Conservation (phyloP, 768 basidiomycete genomes). For the Podaxis carcinomalis region DNA sequence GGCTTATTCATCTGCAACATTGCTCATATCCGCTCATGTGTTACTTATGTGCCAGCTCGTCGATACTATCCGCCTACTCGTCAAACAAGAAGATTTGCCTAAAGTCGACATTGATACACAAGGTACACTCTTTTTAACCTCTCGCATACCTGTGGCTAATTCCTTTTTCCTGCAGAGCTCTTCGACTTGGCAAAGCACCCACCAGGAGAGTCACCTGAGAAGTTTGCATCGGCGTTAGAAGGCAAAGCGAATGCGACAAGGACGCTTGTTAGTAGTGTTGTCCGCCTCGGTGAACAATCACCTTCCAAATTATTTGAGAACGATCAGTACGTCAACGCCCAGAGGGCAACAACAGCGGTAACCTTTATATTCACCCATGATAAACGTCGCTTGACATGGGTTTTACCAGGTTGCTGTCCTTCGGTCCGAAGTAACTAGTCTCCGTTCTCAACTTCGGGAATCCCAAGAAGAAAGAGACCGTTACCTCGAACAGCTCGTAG, state of each 20-base stretch:
- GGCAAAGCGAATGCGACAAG: slow-evolving; percentile 56
- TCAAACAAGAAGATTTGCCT: slow-evolving; percentile 46
- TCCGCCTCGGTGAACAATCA: slow-evolving; percentile 36
- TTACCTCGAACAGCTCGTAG: slow-evolving; percentile 46
- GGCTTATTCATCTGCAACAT: slow-evolving; percentile 7
- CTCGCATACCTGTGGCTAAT: slow-evolving; percentile 1
- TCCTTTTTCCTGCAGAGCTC: slow-evolving; percentile 29
- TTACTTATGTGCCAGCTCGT: slow-evolving; percentile 42
- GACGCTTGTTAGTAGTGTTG: slow-evolving; percentile 54
- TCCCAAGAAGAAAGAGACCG: slow-evolving; percentile 42
- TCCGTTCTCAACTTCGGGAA: slow-evolving; percentile 47
- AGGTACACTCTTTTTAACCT: slow-evolving; percentile 26
- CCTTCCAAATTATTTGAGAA: slow-evolving; percentile 29
- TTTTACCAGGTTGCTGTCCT: slow-evolving; percentile 47
- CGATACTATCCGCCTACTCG: slow-evolving; percentile 59
- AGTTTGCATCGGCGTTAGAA: slow-evolving; percentile 42
- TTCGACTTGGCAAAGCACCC: slow-evolving; percentile 43
- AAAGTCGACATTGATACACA: slow-evolving; percentile 35
- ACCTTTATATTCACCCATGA: slow-evolving; percentile 1
- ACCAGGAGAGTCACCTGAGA: slow-evolving; percentile 30
- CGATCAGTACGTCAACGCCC: slow-evolving; percentile 40
- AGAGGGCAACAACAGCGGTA: slow-evolving; percentile 60
- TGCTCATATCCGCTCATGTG: background rate
- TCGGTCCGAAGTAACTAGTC: slow-evolving; percentile 51
- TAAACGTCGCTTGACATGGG: background rate